phyloP scores from a whole-genome alignment of 2,329 filamentous ascomycete species.

The Aspergillus ustus region DNA sequence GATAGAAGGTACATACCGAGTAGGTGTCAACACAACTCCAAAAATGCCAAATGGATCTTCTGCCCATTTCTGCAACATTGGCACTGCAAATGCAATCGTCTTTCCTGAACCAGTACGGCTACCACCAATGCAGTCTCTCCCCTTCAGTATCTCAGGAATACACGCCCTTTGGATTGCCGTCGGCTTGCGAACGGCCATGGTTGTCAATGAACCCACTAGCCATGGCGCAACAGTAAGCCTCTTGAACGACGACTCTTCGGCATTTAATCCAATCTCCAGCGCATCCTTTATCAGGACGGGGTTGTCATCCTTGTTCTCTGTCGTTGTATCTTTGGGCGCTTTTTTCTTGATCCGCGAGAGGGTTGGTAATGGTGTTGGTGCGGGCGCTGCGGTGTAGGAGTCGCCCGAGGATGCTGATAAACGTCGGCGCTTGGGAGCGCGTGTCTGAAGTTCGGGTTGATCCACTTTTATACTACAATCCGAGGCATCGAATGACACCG shows the following conservation, averaged over 20 bases:
- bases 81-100: conserved; percentile 92
- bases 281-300: conserved; percentile 47
- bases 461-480: conserved; percentile 25
- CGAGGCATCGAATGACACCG: conserved; percentile 26
- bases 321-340: conserved; percentile 24
- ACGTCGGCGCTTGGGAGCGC: conserved; percentile 45
- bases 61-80: conserved; percentile 91
- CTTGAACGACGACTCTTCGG: conserved; percentile 64
- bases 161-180: conserved; percentile 92
- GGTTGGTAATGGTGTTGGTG: conserved; percentile 40
- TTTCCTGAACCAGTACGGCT: conserved; percentile 96
- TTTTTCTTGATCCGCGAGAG: conserved; percentile 50
- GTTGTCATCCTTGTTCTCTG: conserved; percentile 31
- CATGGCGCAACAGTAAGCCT: conserved; percentile 78
- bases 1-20: conserved; percentile 56
- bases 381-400: conserved; percentile 36
- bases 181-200: conserved; percentile 82
- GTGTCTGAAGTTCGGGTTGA: conserved; percentile 30
- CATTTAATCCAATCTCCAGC: conserved; percentile 49
- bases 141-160: conserved; percentile 90
- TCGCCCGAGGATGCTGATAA: conserved; percentile 44
- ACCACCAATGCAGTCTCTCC: conserved; percentile 91
- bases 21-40: conserved; percentile 86
- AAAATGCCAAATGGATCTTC: conserved; percentile 91
- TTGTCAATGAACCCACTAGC: conserved; percentile 78